These are phyloP conservation scores for Podospora bellae-mahoneyi DNA, from an alignment of 495 filamentous ascomycete species.

Conservation along the genomic window DNA sequence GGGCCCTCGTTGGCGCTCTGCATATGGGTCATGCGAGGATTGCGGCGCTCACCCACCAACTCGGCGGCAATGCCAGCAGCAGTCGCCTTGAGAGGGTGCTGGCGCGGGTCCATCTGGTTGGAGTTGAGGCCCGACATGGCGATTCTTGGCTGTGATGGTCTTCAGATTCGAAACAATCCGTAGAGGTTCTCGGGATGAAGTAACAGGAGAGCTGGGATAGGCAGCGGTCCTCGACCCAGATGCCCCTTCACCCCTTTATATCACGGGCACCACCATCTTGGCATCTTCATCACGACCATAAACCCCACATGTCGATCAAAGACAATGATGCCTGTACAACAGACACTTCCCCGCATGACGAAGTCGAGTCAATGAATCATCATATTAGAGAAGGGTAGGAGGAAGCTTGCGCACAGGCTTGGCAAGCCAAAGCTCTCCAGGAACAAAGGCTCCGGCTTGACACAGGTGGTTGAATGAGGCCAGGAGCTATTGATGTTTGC, in stretches of 20 bases:
- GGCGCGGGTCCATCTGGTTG: slow-evolving; percentile 29
- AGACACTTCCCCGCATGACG: background rate
- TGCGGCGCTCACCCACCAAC: slow-evolving; percentile 27
- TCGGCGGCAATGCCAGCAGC: slow-evolving; percentile 29
- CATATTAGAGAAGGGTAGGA: background rate
- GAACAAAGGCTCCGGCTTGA: background rate
- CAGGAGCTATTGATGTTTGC: background rate
- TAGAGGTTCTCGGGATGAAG: background rate
- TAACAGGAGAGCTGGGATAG: background rate
- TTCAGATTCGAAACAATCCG: background rate
- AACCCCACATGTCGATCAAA: background rate
- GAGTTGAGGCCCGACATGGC: slow-evolving; percentile 19
- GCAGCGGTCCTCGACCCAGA: background rate
- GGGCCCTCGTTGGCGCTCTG: slow-evolving; percentile 54
- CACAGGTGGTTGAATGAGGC: background rate
- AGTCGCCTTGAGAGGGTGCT: slow-evolving; percentile 34
- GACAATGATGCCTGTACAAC: background rate
- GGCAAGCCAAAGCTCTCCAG: background rate
- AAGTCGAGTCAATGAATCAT: background rate
- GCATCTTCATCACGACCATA: background rate
- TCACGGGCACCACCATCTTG: background rate
- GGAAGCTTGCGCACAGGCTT: background rate
- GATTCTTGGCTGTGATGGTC: background rate
- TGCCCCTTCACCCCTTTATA: background rate
- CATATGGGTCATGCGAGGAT: slow-evolving; percentile 33